Evolutionary conservation across 2,329 filamentous ascomycete genomes (phyloP), one percentile per base, ranked within the genome.

Genomic region (Epichloe aotearoae): DNA sequence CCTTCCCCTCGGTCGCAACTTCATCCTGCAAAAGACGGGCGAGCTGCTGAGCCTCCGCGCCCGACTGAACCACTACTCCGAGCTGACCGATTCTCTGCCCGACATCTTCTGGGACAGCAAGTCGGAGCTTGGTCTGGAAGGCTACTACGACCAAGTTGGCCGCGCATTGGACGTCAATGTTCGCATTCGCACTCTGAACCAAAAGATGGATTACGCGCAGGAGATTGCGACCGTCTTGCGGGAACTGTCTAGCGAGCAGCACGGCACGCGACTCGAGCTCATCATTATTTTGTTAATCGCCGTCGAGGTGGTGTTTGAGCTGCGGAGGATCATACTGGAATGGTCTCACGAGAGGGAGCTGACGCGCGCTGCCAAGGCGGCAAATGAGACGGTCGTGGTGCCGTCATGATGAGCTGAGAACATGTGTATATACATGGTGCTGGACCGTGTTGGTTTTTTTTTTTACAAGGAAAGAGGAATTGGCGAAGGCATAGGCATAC

Each of bases 131-230:
- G 87, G 89, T 1, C 75, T 98, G 2, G 93, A 96, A 66, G 86
- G 84, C 33, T 97, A 96, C 69, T 98, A 97, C 66, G 90, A 95
- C 58, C 86, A 93, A 66, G 88, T 96, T 40, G 90, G 91, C 40
- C 81, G 84, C 50, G 88, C 89, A 1, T 76, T 98, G 37, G 93
- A 97, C 66, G 90, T 97, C 23, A 86, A 87, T 36, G 87, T 93
- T 26, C 79, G 93, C 47, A 97, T 97, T 69, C 87, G 86, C 60
- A 83, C 88, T 17, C 70, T 97, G 58, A 98, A 98, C 65, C 88
- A 95, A 70, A 95, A 95, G 71, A 94, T 98, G 80, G 91, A 95
- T 62, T 97, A 98, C 65, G 93, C 91, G 1, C 87, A 93, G 62
- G 91, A 97, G 66, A 96, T 96, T 64, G 89, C 93, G 6, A 87